Conservation (phyloP, 1,139 yeast genomes). For the Saccharomyces hybrid region DNA sequence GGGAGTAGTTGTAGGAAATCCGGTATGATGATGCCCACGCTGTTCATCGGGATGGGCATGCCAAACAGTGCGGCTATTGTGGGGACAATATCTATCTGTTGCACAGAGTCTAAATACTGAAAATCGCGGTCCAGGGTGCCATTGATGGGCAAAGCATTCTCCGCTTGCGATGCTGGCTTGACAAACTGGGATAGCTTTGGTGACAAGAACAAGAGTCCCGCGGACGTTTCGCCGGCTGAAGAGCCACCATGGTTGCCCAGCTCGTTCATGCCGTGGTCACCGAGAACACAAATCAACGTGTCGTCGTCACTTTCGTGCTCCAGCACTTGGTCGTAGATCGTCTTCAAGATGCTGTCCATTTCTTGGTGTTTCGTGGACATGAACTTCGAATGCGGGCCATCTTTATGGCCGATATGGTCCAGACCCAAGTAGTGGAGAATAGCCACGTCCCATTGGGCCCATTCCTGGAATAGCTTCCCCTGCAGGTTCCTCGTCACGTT, state of each 20-base stretch:
- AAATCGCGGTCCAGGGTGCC: conserved; percentile 34
- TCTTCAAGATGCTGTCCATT: conserved; percentile 63
- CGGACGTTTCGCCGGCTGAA: conserved; percentile 81
- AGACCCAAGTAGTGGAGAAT: conserved; percentile 87
- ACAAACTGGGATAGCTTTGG: conserved; percentile 40
- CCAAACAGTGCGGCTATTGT: conserved; percentile 67
- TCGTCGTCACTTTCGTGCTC: conserved; percentile 40
- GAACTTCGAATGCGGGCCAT: conserved; percentile 74
- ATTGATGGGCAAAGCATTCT: conserved; percentile 39
- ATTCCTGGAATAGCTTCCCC: conserved; percentile 27
- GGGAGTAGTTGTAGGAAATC: conserved; percentile 50
- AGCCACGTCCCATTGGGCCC: conserved; percentile 67
- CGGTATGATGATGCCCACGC: conserved; percentile 63
- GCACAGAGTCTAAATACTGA: conserved; percentile 46
- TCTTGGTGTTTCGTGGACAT: conserved; percentile 80
- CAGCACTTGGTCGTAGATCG: conserved; percentile 36
- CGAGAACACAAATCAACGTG: conserved; percentile 69
- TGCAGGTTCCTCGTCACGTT: conserved; percentile 83
- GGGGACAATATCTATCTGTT: conserved; percentile 86
- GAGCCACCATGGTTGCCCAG: conserved; percentile 95
- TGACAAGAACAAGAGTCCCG: conserved; percentile 68
- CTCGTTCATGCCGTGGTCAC: conserved; percentile 92
- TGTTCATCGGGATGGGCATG: conserved; percentile 80
- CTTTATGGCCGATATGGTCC: conserved; percentile 96
- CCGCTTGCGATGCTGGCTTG: conserved; percentile 19